Conservation (phyloP, 2,329 filamentous ascomycete species). For the Pseudogymnoascus destructans region DNA sequence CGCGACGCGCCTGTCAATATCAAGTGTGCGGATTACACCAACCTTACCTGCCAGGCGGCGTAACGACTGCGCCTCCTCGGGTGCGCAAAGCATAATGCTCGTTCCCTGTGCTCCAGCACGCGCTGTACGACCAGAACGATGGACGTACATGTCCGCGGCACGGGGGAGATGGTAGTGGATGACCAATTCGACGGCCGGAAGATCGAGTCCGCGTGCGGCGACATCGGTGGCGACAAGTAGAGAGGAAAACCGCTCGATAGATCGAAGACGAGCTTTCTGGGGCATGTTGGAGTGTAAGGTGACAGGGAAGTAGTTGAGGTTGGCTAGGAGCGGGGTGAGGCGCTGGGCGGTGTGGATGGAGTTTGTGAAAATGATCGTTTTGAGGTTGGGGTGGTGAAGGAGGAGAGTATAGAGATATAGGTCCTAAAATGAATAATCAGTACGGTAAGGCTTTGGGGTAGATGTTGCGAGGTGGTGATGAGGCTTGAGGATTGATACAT, state of each 20-base stretch:
- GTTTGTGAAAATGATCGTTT: constrained; percentile 87
- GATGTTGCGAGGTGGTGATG: neutral
- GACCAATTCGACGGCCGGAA: constrained; percentile 76
- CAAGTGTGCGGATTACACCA: constrained; percentile 65
- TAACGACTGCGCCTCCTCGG: constrained; percentile 80
- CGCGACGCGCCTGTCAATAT: constrained; percentile 70
- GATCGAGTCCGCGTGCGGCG: constrained; percentile 85
- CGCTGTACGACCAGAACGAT: constrained; percentile 87
- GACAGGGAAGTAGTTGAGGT: constrained; percentile 62
- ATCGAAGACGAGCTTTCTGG: constrained; percentile 88
- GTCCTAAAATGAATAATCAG: constrained; percentile 40
- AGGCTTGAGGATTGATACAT: constrained; percentile 16
- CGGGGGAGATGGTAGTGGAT: constrained; percentile 93
- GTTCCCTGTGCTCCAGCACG: constrained; percentile 65
- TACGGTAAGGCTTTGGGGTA: constrained; percentile 1
- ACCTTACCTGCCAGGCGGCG: constrained; percentile 78
- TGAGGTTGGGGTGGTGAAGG: constrained; percentile 65
- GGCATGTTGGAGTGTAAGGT: constrained; percentile 88
- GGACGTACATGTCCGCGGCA: constrained; percentile 84
- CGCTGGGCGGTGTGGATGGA: constrained; percentile 87
- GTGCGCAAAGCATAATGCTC: constrained; percentile 78
- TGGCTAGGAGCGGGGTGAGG: constrained; percentile 70
- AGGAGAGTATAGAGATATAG: constrained; percentile 84
- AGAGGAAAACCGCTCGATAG: constrained; percentile 67
- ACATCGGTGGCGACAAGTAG: constrained; percentile 90